Percentiles rank a stretch among this genome's conserved stretches.
phyloP scores from a whole-genome alignment of 495 filamentous ascomycete species.

The Friedmanniomyces simplex region DNA sequence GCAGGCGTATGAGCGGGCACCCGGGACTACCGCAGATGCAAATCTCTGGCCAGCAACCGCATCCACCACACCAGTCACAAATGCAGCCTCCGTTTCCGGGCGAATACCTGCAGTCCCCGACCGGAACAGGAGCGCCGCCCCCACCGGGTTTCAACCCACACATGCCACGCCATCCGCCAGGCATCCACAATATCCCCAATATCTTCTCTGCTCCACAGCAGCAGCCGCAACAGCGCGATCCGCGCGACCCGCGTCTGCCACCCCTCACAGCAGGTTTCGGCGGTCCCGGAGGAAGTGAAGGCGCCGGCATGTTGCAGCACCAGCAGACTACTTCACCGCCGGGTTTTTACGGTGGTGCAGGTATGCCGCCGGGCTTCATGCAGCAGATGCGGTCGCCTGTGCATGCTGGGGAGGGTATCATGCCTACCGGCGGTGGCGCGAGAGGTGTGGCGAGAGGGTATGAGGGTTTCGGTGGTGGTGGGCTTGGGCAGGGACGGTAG shows the following conservation, averaged over 20 bases:
- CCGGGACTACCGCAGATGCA: slow-evolving; percentile 13
- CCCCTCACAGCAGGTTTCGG: not conserved
- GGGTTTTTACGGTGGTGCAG: slow-evolving; percentile 9
- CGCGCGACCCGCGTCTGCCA: not conserved
- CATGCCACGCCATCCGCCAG: slow-evolving; percentile 19
- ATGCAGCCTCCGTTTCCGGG: slow-evolving; percentile 5
- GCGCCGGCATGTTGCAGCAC: not conserved
- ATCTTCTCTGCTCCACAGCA: slow-evolving; percentile 17
- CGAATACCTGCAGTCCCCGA: slow-evolving; percentile 12
- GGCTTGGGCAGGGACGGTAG: too few relatives aligned
- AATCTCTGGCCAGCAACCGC: slow-evolving; percentile 4
- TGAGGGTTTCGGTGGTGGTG: not conserved
- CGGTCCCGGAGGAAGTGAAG: not conserved
- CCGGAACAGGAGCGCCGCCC: not conserved
- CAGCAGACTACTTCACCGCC: slow-evolving; percentile 2
- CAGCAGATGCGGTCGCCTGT: slow-evolving; percentile 1
- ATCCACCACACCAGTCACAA: not conserved
- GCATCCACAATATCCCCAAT: slow-evolving; percentile 12
- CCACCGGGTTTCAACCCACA: slow-evolving; percentile 16
- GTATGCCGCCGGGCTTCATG: slow-evolving; percentile 17
- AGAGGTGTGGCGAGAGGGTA: not conserved
- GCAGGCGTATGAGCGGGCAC: slow-evolving; percentile 15
- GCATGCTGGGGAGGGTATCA: not conserved
- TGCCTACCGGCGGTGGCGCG: not conserved
- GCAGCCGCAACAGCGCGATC: not conserved